These are phyloP conservation scores for Porcisia hertigi DNA, from an alignment of 208 protist genomes.

Conservation along the genomic window DNA sequence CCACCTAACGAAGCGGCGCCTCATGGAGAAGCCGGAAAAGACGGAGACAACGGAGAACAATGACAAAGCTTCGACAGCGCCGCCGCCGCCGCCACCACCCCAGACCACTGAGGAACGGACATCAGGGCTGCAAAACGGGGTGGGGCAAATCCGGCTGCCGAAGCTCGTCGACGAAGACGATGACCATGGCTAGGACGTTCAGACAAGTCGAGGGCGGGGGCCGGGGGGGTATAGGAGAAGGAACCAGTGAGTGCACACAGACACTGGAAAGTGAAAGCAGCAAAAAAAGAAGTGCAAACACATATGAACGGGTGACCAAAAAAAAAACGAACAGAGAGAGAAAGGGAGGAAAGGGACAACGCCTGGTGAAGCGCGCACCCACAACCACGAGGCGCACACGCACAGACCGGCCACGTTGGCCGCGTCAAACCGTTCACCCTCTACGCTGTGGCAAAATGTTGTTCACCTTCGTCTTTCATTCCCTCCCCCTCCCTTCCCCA, in stretches of 20 bases:
- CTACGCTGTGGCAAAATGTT: background rate
- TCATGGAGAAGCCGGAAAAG: conserved; percentile 14
- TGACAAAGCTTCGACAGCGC: background rate
- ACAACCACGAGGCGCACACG: background rate
- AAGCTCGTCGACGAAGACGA: conserved; percentile 19
- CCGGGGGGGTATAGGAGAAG: background rate
- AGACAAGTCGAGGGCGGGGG: background rate
- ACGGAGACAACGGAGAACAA: background rate
- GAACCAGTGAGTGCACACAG: background rate
- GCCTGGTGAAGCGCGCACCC: background rate
- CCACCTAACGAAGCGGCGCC: conserved; percentile 31
- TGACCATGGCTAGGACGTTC: background rate
- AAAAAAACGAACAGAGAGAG: background rate
- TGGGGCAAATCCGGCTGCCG: conserved; percentile 2
- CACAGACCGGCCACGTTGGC: background rate
- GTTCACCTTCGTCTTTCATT: background rate
- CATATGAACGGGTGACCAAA: background rate
- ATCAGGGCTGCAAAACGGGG: background rate
- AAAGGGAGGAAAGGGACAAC: background rate
- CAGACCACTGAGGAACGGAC: background rate
- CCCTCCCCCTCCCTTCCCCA: background rate
- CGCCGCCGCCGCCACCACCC: background rate
- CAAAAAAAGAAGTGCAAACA: background rate
- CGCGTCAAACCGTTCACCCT: background rate
- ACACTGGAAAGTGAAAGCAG: background rate